Evolutionary conservation across 495 filamentous ascomycete species (phyloP).

Genomic region (Penicillium simplicissimum): DNA sequence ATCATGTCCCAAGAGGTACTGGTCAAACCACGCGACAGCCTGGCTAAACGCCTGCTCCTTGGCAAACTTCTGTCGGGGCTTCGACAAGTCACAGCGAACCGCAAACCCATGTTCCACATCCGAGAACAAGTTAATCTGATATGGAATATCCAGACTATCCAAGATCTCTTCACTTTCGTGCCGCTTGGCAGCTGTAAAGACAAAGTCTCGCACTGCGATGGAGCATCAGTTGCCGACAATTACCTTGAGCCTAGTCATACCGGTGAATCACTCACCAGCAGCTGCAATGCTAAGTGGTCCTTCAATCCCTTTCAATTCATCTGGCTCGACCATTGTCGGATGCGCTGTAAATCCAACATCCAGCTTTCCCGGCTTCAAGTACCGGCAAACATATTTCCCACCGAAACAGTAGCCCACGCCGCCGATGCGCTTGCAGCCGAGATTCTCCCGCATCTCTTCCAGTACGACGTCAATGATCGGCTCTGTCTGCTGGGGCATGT

Average conservation of each 20-base stretch:
- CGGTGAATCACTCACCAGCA: constrained; percentile 47
- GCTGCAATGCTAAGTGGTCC: constrained; percentile 72
- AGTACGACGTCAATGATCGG: constrained; percentile 58
- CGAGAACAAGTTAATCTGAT: constrained; percentile 71
- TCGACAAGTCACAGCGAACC: constrained; percentile 58
- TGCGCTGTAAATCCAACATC: constrained; percentile 65
- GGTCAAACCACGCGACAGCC: constrained; percentile 71
- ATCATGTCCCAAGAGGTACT: constrained; percentile 26
- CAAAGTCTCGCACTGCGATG: constrained; percentile 14
- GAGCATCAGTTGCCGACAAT: background rate
- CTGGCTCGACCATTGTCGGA: constrained; percentile 67
- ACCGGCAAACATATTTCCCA: constrained; percentile 51
- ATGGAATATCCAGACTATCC: constrained; percentile 55
- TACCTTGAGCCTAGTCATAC: background rate
- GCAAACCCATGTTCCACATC: constrained; percentile 72
- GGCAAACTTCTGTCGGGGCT: constrained; percentile 59
- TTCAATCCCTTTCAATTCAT: constrained; percentile 64
- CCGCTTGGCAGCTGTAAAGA: constrained; percentile 68
- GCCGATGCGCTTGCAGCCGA: constrained; percentile 63
- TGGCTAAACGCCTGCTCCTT: constrained; percentile 77
- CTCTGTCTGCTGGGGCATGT: constrained; percentile 60
- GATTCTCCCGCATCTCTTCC: constrained; percentile 50
- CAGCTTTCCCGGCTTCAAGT: constrained; percentile 19
- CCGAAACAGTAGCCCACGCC: constrained; percentile 81
- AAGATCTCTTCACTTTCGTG: constrained; percentile 53